A percentile compares a stretch with the other conserved stretches of the same genome.
Evolutionary conservation across 805 yeast genomes (phyloP).

Genomic region (Metschnikowia sp.): DNA sequence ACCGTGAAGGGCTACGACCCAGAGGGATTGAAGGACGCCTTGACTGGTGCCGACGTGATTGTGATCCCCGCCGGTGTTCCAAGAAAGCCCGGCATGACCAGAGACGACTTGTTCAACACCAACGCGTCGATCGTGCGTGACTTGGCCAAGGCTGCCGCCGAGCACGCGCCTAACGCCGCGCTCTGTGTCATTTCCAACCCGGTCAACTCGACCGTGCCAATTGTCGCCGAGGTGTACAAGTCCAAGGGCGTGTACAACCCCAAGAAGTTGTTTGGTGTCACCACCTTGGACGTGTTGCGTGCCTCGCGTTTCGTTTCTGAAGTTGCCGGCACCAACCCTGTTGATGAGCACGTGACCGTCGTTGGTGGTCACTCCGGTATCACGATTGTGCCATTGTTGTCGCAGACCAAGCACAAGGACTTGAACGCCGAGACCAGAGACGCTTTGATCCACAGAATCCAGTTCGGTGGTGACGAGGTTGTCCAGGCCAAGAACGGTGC

Average conservation of each 20-base stretch:
- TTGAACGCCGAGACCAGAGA: conserved; percentile 63
- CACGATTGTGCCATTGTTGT: conserved; percentile 90
- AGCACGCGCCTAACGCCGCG: conserved; percentile 79
- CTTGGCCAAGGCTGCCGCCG: conserved; percentile 82
- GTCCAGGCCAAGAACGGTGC: conserved; percentile 92
- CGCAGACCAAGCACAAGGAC: conserved; percentile 69
- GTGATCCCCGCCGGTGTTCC: conserved; percentile 98
- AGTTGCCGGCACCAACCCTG: conserved; percentile 70
- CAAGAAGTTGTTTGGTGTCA: conserved; percentile 90
- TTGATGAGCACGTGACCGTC: conserved; percentile 73
- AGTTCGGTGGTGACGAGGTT: conserved; percentile 95
- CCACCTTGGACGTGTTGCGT: conserved; percentile 89
- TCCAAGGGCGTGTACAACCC: conserved; percentile 86
- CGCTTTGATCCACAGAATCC: conserved; percentile 79
- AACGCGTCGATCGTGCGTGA: conserved; percentile 94
- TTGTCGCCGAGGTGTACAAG: conserved; percentile 89
- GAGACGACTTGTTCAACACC: conserved; percentile 95
- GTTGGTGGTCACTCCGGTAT: conserved; percentile 98
- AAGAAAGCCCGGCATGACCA: conserved; percentile 98
- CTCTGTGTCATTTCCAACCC: conserved; percentile 87
- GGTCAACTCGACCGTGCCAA: conserved; percentile 95
- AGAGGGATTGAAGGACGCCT: conserved; percentile 67
- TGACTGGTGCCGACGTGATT: conserved; percentile 78
- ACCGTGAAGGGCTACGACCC: conserved; percentile 85
- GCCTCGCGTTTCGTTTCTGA: conserved; percentile 79